Conservation (phyloP, 257 asterid species). For the Solanum peruvianum region DNA sequence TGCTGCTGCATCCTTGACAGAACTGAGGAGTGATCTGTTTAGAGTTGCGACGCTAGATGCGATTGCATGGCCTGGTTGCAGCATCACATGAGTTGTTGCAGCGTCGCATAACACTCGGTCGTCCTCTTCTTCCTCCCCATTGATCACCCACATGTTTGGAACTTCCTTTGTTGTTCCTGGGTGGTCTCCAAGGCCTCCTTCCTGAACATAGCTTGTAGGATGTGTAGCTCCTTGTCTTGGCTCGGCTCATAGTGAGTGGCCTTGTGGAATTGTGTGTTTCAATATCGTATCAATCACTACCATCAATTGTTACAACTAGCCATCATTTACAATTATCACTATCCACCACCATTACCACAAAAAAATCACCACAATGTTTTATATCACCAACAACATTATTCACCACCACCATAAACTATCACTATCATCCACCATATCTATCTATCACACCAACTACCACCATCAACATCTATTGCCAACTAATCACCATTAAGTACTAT, state of each 20-base stretch:
- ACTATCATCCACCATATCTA: not conserved
- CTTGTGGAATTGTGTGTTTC: not conserved
- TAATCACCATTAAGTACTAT: not conserved
- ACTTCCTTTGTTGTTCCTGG: not conserved
- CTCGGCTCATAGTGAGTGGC: not conserved
- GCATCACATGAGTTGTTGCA: not conserved
- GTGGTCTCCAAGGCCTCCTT: not conserved
- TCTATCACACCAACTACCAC: not conserved
- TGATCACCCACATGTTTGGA: not conserved
- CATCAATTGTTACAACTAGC: not conserved
- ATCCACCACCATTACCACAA: not conserved
- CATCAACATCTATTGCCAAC: not conserved
- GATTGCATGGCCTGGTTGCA: not conserved
- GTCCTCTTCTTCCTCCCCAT: not conserved
- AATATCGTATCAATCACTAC: not conserved
- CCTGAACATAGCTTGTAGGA: not conserved
- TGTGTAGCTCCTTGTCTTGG: not conserved
- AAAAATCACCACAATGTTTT: not conserved
- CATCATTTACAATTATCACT: not conserved
- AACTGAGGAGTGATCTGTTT: not conserved
- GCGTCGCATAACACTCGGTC: not conserved
- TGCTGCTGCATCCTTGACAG: not conserved
- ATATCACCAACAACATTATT: not conserved
- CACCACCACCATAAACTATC: not conserved
- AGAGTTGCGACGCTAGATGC: not conserved